Base-by-base conservation (phyloP, 768 basidiomycete species). In the Boletus fagicola region DNA sequence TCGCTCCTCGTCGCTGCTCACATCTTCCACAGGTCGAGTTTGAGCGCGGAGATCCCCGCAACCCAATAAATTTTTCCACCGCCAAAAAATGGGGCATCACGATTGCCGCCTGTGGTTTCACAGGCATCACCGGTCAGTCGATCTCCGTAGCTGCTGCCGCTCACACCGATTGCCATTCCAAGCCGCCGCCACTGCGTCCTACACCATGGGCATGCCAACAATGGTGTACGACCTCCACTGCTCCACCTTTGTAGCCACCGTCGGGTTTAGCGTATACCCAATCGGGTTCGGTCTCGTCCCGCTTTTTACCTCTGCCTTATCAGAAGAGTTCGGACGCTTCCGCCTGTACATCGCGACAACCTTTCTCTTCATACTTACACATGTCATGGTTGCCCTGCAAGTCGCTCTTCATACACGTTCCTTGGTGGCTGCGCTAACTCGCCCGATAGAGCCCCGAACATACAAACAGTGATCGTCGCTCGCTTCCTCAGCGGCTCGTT, bases 311-410 rank as follows among this genome's bases (percentile, higher is more conserved):
- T 84, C 87, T 18, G 80, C 87, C 0, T 80, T 88, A 60, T 87
- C 86, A 65, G 88, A 90, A 64, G 88, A 90, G 64, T 83, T 88
- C 55, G 88, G 87, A 13, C 72, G 87, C 42, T 80, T 80, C 49
- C 84, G 81, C 1, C 58, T 89, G 2, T 88, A 87, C 59, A 65
- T 84, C 18, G 74, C 69, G 33, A 84, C 83, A 2, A 71, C 70
- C 12, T 62, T 80, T 28, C 76, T 80, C 11, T 84, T 85, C 62
- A 62, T 78, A 26, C 60, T 78, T 24, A 81, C 79, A 73, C 85
- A 81, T 62, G 59, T 86, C 56, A 76, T 66, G 61, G 62, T 55
- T 18, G 73, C 73, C 24, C 53, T 73, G 72, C 56, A 56, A 59
- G 70, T 68, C 39, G 3, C 6, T n/a, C 10, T 46, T 5, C 24